These are phyloP conservation scores for Parastagonospora avenae DNA, from an alignment of 2,329 filamentous ascomycete species.

Conservation along the genomic window DNA sequence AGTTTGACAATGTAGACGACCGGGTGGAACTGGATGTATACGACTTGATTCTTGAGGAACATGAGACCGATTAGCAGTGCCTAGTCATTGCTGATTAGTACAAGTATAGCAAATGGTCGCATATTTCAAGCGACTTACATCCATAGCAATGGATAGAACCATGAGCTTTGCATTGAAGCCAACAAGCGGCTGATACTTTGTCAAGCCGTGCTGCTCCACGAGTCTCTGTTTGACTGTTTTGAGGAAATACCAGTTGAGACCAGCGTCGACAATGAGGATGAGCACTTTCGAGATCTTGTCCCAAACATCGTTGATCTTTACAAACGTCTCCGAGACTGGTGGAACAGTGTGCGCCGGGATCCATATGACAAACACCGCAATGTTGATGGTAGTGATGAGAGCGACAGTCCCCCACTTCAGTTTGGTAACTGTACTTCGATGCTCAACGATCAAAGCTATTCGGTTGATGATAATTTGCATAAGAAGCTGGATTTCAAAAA, in stretches of 20 bases:
- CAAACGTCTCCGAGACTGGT: constrained; percentile 45
- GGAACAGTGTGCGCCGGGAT: constrained; percentile 54
- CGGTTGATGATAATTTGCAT: constrained; percentile 64
- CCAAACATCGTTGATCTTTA: constrained; percentile 58
- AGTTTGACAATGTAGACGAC: constrained; percentile 52
- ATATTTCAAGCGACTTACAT: constrained; percentile 29
- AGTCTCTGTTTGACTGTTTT: constrained; percentile 47
- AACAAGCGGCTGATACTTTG: constrained; percentile 49
- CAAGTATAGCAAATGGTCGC: background rate
- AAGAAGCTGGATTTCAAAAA: constrained; percentile 53
- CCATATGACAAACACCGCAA: constrained; percentile 61
- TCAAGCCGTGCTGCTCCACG: constrained; percentile 45
- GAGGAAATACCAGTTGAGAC: constrained; percentile 61
- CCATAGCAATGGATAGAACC: constrained; percentile 49
- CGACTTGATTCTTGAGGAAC: constrained; percentile 45
- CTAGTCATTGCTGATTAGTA: constrained; percentile 12
- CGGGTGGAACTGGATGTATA: constrained; percentile 51
- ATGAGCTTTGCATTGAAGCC: constrained; percentile 51
- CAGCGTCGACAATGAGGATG: constrained; percentile 57
- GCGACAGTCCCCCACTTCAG: constrained; percentile 56
- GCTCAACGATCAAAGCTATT: constrained; percentile 55
- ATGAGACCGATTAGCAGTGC: constrained; percentile 47
- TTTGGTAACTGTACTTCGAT: constrained; percentile 42
- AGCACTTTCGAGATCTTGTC: constrained; percentile 60
- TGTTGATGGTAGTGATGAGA: constrained; percentile 57